Evolutionary conservation across 441 rosid species (phyloP).

Genomic region (Syzygium syzygioides): DNA sequence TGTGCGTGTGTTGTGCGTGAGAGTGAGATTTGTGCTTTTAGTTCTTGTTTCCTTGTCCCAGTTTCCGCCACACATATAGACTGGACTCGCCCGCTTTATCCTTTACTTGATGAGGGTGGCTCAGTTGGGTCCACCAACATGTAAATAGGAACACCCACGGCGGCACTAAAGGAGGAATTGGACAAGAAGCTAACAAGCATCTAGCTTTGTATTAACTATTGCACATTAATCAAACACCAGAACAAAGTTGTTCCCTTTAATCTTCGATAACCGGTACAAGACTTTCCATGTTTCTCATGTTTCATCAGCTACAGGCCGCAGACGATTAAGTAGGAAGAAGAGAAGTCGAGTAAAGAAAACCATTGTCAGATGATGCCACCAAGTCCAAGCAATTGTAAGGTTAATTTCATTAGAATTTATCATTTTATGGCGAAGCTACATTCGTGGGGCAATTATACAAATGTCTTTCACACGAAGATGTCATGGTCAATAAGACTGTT

Average conservation of each 20-base stretch:
- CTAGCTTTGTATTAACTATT: no score
- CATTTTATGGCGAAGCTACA: neutral
- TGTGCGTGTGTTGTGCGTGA: neutral
- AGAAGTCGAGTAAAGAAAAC: neutral
- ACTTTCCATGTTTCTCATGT: neutral
- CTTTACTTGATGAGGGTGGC: neutral
- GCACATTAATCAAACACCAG: neutral
- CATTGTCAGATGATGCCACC: neutral
- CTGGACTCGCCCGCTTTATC: neutral
- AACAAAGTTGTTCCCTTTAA: neutral
- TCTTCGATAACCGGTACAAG: neutral
- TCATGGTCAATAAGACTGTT: neutral
- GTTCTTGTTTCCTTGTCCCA: neutral
- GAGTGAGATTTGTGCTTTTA: neutral
- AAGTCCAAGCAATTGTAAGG: neutral
- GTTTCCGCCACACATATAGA: neutral
- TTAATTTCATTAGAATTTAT: neutral
- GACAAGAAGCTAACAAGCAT: neutral
- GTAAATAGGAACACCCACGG: neutral
- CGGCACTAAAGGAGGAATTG: no score
- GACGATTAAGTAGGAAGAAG: neutral
- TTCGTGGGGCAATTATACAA: neutral
- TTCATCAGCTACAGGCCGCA: neutral
- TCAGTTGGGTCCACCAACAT: neutral
- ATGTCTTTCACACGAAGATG: neutral